These are phyloP conservation scores for Seiridium cupressi DNA, from an alignment of 2,329 filamentous ascomycete species.

Conservation along the genomic window DNA sequence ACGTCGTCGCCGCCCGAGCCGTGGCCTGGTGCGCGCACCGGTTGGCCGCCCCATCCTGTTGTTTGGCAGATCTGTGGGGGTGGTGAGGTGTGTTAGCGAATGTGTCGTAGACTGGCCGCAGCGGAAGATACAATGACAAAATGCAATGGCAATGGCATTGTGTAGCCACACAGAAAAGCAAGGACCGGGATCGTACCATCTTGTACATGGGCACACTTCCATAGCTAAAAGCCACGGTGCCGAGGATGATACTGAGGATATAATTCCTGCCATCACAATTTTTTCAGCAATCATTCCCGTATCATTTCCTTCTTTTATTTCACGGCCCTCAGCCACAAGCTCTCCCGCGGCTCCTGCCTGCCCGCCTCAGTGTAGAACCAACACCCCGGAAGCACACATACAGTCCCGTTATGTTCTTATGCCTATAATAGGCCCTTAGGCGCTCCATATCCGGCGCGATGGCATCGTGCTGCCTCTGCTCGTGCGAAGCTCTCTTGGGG, in stretches of 20 bases:
- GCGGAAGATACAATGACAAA: conserved; percentile 8
- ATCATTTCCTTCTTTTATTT: background rate
- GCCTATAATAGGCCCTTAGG: conserved; percentile 61
- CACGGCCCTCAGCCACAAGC: no score
- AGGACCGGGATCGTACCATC: conserved; percentile 55
- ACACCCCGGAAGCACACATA: conserved; percentile 34
- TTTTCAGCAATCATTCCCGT: no score
- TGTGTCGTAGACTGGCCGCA: no score
- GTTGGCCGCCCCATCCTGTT: conserved; percentile 90
- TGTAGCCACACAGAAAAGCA: background rate
- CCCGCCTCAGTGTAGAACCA: background rate
- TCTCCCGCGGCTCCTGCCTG: background rate
- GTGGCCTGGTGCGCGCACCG: conserved; percentile 76
- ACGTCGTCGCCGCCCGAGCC: conserved; percentile 35
- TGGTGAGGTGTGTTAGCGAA: background rate
- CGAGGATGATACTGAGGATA: conserved; percentile 72
- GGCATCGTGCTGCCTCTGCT: conserved; percentile 22
- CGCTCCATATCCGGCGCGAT: conserved; percentile 59
- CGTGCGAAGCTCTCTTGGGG: conserved; percentile 22
- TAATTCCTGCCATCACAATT: conserved; percentile 58
- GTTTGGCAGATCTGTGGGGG: conserved; percentile 70
- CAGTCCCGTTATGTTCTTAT: conserved; percentile 67
- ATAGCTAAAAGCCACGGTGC: conserved; percentile 77
- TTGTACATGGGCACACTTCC: conserved; percentile 86
- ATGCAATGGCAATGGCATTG: background rate